Conservation (phyloP, 148 eudicot genomes). For the Silene uniflora region DNA sequence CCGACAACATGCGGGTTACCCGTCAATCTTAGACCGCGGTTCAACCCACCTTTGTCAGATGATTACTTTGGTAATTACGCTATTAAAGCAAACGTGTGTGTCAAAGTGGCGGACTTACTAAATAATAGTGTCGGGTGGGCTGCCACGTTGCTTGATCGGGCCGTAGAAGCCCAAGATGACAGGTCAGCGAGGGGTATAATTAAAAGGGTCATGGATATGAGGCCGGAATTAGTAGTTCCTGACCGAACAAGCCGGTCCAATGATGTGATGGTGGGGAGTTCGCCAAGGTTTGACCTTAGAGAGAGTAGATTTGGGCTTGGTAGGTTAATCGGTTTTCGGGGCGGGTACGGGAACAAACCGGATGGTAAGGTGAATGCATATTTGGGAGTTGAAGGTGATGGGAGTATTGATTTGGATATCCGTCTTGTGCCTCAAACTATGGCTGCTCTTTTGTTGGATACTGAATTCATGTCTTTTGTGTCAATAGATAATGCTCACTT, state of each 20-base stretch:
- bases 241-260: constrained; percentile 28
- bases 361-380: constrained; percentile 65
- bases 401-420: constrained; percentile 69
- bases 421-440: constrained; percentile 47
- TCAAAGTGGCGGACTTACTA: constrained; percentile 34
- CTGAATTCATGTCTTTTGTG: constrained; percentile 56
- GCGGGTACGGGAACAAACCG: constrained; percentile 49
- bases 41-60: constrained; percentile 48
- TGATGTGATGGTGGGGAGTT: constrained; percentile 56
- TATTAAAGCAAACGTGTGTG: constrained; percentile 24
- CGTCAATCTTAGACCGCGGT: constrained; percentile 49
- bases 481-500: background rate
- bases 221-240: constrained; percentile 21
- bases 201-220: background rate
- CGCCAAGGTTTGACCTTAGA: constrained; percentile 56
- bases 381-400: constrained; percentile 43
- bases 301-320: constrained; percentile 72
- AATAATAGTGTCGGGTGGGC: constrained; percentile 40
- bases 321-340: constrained; percentile 38
- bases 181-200: too few relatives aligned
- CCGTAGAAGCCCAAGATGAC: constrained; percentile 41
- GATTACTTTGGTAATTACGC: constrained; percentile 56
- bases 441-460: constrained; percentile 45
- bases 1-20: constrained; percentile 64
- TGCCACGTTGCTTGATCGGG: constrained; percentile 30